Percentiles rank a stretch among this genome's conserved stretches.
These are phyloP conservation scores for Epichloe sylvatica DNA, from an alignment of 2,329 filamentous ascomycete species.

Conservation along the genomic window DNA sequence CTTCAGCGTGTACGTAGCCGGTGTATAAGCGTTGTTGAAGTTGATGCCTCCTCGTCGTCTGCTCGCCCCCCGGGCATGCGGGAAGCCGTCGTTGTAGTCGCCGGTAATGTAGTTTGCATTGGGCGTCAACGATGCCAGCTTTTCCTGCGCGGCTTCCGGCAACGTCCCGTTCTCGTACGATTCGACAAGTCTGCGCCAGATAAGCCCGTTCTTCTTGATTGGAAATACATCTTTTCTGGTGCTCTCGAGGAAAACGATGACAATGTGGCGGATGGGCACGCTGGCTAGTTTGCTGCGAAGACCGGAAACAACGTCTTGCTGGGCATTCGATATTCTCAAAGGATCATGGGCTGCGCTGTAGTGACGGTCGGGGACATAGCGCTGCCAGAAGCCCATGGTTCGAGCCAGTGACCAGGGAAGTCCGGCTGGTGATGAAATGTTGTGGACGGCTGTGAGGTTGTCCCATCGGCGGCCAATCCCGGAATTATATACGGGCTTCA, in stretches of 20 bases:
- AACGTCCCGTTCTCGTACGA: slow-evolving; percentile 20
- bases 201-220: slow-evolving; percentile 25
- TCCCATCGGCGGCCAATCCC: slow-evolving; percentile 16
- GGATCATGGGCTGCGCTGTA: slow-evolving; percentile 26
- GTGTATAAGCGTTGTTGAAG: slow-evolving; percentile 26
- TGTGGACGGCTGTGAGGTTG: slow-evolving; percentile 15
- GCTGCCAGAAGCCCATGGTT: slow-evolving; percentile 16
- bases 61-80: slow-evolving; percentile 8
- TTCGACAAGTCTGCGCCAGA: slow-evolving; percentile 21
- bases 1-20: slow-evolving; percentile 30
- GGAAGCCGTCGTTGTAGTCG: slow-evolving; percentile 22
- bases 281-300: slow-evolving; percentile 14
- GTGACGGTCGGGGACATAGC: slow-evolving; percentile 10
- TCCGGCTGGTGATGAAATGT: slow-evolving; percentile 12
- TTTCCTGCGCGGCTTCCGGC: slow-evolving; percentile 18
- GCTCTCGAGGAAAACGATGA: slow-evolving; percentile 31
- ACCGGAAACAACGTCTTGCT: slow-evolving; percentile 17
- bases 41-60: slow-evolving; percentile 24
- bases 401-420: slow-evolving; percentile 13
- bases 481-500: slow-evolving; percentile 11
- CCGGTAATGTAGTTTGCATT: slow-evolving; percentile 22
- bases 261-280: slow-evolving; percentile 27
- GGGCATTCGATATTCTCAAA: slow-evolving; percentile 26
- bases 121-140: slow-evolving; percentile 16
- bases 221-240: slow-evolving; percentile 32